Evolutionary conservation across 1,139 yeast species (phyloP).

Genomic region (Tardiomyces blankii): DNA sequence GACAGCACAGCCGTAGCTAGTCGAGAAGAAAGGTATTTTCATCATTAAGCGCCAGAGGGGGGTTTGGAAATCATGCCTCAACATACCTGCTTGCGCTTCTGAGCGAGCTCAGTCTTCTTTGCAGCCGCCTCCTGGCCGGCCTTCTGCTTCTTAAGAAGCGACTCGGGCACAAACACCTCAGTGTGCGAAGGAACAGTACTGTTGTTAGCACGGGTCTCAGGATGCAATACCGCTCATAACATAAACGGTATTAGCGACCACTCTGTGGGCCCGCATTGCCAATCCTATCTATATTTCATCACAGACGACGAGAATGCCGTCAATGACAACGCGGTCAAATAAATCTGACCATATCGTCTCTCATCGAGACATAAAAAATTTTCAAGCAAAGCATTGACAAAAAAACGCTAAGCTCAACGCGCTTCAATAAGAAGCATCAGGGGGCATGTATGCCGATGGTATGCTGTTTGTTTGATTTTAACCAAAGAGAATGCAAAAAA

Average conservation of each 20-base stretch:
- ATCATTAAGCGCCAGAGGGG: conserved; percentile 4
- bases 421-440: not conserved
- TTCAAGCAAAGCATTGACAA: not conserved
- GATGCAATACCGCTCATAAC: not conserved
- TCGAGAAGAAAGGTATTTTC: conserved; percentile 13
- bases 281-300: not conserved
- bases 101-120: conserved; percentile 61
- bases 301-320: not conserved
- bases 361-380: not conserved
- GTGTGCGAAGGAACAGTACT: conserved; percentile 9
- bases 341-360: not conserved
- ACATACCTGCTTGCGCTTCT: conserved; percentile 80
- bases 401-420: not conserved
- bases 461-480: not conserved
- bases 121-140: conserved; percentile 71
- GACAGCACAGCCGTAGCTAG: conserved; percentile 64
- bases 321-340: not conserved
- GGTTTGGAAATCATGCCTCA: conserved; percentile 4
- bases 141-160: conserved; percentile 86
- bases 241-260: not conserved
- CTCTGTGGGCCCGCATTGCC: not conserved
- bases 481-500: not conserved
- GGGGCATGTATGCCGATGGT: not conserved
- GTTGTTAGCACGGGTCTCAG: not conserved
- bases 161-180: conserved; percentile 57